phyloP scores from a whole-genome alignment of 805 yeast genomes.

The Scheffersomyces amazonensis region DNA sequence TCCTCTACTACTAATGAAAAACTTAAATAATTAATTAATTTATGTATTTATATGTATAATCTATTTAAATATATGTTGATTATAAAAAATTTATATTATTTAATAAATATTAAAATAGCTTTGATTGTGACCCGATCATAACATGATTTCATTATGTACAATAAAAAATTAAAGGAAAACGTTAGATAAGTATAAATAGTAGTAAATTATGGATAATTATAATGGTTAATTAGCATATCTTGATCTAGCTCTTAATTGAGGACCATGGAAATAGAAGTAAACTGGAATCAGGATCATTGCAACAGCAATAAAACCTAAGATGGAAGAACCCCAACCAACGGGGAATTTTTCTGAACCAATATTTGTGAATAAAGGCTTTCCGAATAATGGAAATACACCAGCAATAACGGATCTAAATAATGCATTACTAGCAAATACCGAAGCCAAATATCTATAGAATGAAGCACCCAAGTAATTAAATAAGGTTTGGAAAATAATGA shows the following conservation, averaged over 20 bases:
- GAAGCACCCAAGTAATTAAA: conserved; percentile 47
- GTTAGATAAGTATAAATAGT: no score
- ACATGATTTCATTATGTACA: no score
- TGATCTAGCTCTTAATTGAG: conserved; percentile 38
- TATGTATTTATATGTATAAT: no score
- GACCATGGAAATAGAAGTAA: conserved; percentile 38
- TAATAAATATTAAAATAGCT: no score
- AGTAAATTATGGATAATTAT: no score
- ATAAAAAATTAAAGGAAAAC: no score
- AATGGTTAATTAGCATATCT: conserved; percentile 24
- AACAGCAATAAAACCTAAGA: conserved; percentile 43
- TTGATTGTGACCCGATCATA: no score
- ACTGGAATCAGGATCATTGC: conserved; percentile 47
- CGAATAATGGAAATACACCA: conserved; percentile 61
- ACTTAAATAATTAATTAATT: no score
- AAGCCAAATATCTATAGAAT: conserved; percentile 48
- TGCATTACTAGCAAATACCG: conserved; percentile 55
- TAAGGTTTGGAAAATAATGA: conserved; percentile 46
- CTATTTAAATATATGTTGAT: no score
- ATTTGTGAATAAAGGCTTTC: conserved; percentile 53
- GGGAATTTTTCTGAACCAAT: conserved; percentile 48
- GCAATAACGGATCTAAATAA: conserved; percentile 48
- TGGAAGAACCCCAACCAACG: conserved; percentile 51
- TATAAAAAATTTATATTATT: no score
- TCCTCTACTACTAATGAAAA: no score